These are phyloP conservation scores for Cucurbita argyrosperma DNA, from an alignment of 306 rosid species.

Conservation along the genomic window DNA sequence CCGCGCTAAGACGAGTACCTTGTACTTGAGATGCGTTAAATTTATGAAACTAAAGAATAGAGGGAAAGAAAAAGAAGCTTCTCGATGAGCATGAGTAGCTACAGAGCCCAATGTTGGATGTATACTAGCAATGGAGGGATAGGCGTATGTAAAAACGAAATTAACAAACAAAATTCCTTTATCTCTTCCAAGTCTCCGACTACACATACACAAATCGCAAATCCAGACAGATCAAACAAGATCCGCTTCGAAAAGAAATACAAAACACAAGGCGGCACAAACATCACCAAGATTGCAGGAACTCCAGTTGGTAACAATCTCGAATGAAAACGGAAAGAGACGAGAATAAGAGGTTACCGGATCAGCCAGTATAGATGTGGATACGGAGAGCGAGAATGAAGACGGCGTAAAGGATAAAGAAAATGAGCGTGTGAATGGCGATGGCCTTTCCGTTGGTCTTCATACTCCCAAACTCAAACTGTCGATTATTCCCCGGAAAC, in stretches of 20 bases:
- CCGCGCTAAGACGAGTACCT: background rate
- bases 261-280: background rate
- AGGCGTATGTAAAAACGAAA: background rate
- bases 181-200: background rate
- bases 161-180: background rate
- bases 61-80: background rate
- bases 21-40: background rate
- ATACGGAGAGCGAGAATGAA: conserved; percentile 55
- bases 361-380: conserved; percentile 79
- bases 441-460: conserved; percentile 88
- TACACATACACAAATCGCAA: background rate
- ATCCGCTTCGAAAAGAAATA: background rate
- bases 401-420: conserved; percentile 56
- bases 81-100: background rate
- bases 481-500: conserved; percentile 56
- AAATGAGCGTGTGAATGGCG: conserved; percentile 74
- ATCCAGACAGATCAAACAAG: conserved; percentile 3
- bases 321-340: background rate
- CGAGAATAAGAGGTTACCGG: background rate
- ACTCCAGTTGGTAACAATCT: background rate
- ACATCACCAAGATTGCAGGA: background rate
- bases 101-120: background rate
- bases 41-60: background rate
- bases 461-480: conserved; percentile 68
- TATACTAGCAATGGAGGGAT: background rate